phyloP scores from a whole-genome alignment of 2,329 filamentous ascomycete species.

The Sporothrix inflata region DNA sequence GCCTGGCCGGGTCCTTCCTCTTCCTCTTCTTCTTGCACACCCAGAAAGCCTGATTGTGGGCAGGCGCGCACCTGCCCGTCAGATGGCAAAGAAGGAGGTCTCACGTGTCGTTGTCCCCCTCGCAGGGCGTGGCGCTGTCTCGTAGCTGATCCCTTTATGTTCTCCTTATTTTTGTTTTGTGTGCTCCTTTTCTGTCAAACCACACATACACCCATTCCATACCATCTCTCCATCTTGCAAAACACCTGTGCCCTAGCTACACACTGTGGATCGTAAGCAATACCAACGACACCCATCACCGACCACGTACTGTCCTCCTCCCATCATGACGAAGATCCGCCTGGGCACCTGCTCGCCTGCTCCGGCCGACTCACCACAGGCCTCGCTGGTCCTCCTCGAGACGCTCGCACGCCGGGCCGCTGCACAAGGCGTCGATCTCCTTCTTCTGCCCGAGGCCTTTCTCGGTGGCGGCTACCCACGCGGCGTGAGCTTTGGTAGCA shows the following conservation, averaged over 20 bases:
- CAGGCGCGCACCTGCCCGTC: conserved; percentile 11
- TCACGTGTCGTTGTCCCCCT: neutral
- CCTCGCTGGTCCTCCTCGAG: conserved; percentile 70
- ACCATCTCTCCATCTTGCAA: neutral
- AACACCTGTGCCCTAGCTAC: neutral
- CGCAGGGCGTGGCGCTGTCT: neutral
- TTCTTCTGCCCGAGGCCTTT: conserved; percentile 91
- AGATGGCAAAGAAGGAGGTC: neutral
- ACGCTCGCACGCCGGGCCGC: conserved; percentile 67
- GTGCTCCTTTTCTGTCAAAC: neutral
- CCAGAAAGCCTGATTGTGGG: neutral
- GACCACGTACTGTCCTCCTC: neutral
- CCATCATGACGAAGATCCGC: conserved; percentile 46
- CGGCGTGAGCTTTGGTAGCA: conserved; percentile 74
- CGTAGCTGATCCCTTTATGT: neutral
- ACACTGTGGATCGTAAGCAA: neutral
- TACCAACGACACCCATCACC: neutral
- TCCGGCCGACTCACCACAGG: conserved; percentile 52
- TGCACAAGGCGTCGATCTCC: conserved; percentile 59
- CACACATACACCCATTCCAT: neutral
- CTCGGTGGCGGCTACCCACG: conserved; percentile 84
- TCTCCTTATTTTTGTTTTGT: neutral
- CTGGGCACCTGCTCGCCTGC: conserved; percentile 61
- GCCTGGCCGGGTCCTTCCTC: neutral
- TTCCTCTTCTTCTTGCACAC: too few species aligned